Base-by-base conservation (phyloP, 331 rosid species). In the Arachis monticola region DNA sequence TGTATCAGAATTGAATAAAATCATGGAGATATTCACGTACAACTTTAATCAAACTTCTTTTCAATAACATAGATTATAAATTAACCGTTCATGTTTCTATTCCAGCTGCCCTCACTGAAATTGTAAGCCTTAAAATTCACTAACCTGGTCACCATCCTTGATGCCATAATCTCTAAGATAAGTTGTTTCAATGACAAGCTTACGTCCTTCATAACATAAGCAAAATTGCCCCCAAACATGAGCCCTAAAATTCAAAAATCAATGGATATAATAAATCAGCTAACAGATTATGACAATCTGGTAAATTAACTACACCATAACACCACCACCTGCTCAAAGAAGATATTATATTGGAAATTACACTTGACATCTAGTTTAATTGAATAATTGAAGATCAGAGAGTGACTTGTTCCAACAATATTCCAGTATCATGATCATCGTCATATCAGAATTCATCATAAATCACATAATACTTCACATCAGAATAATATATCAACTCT, bases 211-310 rank as follows among this genome's bases (percentile, higher is more conserved):
- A 76, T 67, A 90, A 85, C 90, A 81, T 80, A 91, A 86, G 87
- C 97, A 94, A 84, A 94, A 91, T 82, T 85, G 87, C 51, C 96
- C 90, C 98, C 98, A 94, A 58, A 94, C 88, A 67, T 83, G 96
- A 27, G 84, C 79, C 98, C 98, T 94, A 1, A 83, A 81, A 5
- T 2, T 9, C 38, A 4, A 46, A 56, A 81, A 76, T 53, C 76
- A 80, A 83, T 38, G 30, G 63, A 67, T 52, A 55, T 30, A 52
- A 35, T 56, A 40, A 78, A 52, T 66, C 38, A 44, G 47, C 8
- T 7, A 44, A 44, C 47, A 44, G 47, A 4, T 44, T 44, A 44
- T 44, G 47, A 7, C 8, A 44, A 44, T 44, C 47, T 7, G 8
- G 47, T 45, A 67, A 50, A 31, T 68, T 6, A n/a, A n/a, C n/a